Base-by-base conservation (phyloP, 768 basidiomycete genomes). In the Lactifluus subvellereus region DNA sequence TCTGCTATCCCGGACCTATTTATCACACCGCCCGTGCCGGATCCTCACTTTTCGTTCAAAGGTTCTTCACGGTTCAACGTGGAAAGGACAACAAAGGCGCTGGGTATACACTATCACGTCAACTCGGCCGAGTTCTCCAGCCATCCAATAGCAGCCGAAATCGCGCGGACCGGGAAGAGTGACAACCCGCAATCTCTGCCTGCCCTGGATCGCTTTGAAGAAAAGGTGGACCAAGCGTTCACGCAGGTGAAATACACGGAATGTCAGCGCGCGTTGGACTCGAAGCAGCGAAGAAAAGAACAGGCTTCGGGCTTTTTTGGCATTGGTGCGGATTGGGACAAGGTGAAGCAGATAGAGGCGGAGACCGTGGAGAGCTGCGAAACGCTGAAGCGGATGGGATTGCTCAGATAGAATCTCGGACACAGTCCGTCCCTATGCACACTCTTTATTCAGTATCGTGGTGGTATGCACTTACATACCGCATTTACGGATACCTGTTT, bases 291-390 rank as follows among this genome's bases (percentile, higher is more conserved):
- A 64, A 75, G 79, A 64, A 87, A 87, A 71, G 88, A 94, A 57
- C 79, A 82, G 9, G 88, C 93, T 69, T 74, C 90, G 43, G 96
- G 96, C 5, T 74, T 97, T 65, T 94, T 98, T 72, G 96, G 95
- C 6, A 77, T 97, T 58, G 91, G 94, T 35, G 90, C 93, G 11
- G 90, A 98, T 72, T 93, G 91, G 89, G 88, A 93, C 37, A 91
- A 91, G 75, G 88, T 98, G 62, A 78, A 80, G 72, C 73, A 75
- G 67, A 88, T 97, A 57, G 82, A 89, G 54, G 75, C 74, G 35
- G 88, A 94, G 77, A 80, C 78, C 42, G 79, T 93, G 52, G 79
- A 81, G 62, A 86, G 83, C 69, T 98, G 95, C 71, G 89, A 93
- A 64, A 85, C 86, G 74, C 76, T 95, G 71, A 85, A 78, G 74